phyloP scores from a whole-genome alignment of 257 asterid genomes.

The Fraxinus cuspidata region DNA sequence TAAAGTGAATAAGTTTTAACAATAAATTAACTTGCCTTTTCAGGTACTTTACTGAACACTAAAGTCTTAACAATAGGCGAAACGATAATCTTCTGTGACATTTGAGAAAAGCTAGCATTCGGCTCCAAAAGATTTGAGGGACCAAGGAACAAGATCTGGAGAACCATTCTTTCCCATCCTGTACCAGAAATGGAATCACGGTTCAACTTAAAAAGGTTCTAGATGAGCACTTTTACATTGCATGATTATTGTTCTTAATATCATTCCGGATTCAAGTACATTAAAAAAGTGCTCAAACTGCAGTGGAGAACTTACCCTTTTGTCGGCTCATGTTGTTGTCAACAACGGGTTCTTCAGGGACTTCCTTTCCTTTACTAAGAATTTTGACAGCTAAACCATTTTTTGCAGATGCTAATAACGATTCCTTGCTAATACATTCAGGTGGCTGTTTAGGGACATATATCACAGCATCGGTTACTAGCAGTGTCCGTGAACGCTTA shows the following conservation, averaged over 20 bases:
- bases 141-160: constrained; percentile 93
- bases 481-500: constrained; percentile 68
- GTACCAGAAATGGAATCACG: constrained; percentile 18
- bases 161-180: constrained; percentile 99
- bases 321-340: constrained; percentile 70
- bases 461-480: constrained; percentile 95
- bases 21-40: constrained; percentile 56
- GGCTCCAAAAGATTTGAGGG: constrained; percentile 98
- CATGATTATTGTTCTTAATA: background rate
- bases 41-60: constrained; percentile 96
- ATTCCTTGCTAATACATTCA: constrained; percentile 79
- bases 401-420: constrained; percentile 75
- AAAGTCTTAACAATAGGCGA: constrained; percentile 92
- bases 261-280: background rate
- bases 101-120: constrained; percentile 84
- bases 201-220: constrained; percentile 7
- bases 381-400: constrained; percentile 93
- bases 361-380: constrained; percentile 89
- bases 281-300: constrained; percentile 14
- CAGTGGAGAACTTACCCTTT: constrained; percentile 53
- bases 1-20: background rate
- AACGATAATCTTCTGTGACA: constrained; percentile 91
- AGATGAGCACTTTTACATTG: background rate
- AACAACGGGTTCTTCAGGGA: constrained; percentile 73
- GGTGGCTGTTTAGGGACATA: constrained; percentile 88